These are phyloP conservation scores for Phytophthora citricola DNA, from an alignment of 352 stramenopile genomes.

Conservation along the genomic window DNA sequence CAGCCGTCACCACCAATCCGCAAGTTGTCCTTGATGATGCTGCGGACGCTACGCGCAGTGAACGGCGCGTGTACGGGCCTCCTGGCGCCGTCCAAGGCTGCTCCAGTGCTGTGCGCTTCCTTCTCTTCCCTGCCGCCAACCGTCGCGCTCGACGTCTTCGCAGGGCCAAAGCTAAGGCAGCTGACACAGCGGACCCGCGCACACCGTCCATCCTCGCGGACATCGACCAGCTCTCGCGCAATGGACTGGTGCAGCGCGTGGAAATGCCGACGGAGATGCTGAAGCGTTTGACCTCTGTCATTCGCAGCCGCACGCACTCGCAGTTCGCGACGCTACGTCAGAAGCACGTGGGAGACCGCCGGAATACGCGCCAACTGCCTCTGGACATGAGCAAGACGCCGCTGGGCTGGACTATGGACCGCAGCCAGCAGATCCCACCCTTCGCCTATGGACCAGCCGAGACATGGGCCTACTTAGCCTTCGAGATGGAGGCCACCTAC, in stretches of 20 bases:
- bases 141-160: slow-evolving; percentile 57
- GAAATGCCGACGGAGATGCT: slow-evolving; percentile 79
- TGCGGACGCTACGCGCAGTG: slow-evolving; percentile 10
- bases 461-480: slow-evolving; percentile 77
- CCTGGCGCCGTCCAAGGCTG: neutral
- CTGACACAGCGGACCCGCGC: slow-evolving; percentile 3
- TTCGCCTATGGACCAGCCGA: slow-evolving; percentile 76
- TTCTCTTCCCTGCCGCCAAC: slow-evolving; percentile 45
- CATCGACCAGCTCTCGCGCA: slow-evolving; percentile 70
- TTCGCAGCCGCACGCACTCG: slow-evolving; percentile 78
- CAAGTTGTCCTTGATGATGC: slow-evolving; percentile 15
- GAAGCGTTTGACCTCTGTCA: slow-evolving; percentile 57
- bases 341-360: slow-evolving; percentile 56
- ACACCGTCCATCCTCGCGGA: slow-evolving; percentile 48
- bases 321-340: slow-evolving; percentile 77
- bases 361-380: slow-evolving; percentile 59
- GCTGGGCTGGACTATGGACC: slow-evolving; percentile 82
- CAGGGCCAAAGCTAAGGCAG: slow-evolving; percentile 32
- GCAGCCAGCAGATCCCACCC: slow-evolving; percentile 63
- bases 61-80: slow-evolving; percentile 5
- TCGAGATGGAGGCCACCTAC: slow-evolving; percentile 78
- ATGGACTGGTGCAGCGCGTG: slow-evolving; percentile 68
- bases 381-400: slow-evolving; percentile 83
- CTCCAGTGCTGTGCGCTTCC: slow-evolving; percentile 12
- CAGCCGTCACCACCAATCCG: slow-evolving; percentile 13